Conservation (phyloP, 768 basidiomycete genomes). For the Tephrocybe rancida region DNA sequence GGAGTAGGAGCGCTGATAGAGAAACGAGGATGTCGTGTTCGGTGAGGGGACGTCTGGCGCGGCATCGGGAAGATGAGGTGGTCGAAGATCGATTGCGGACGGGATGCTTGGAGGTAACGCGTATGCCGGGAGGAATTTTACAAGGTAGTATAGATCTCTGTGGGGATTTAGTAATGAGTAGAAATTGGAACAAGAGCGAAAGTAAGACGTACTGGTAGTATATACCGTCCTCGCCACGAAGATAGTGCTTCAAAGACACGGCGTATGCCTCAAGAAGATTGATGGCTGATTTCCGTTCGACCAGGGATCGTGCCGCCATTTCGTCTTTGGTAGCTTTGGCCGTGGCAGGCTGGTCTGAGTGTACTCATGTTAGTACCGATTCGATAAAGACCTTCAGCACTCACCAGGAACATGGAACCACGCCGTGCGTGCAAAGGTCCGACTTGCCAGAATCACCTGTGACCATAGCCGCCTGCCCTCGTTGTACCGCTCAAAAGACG, state of each 20-base stretch:
- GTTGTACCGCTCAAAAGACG: conserved; percentile 77
- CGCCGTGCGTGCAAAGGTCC: conserved; percentile 60
- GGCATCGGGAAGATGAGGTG: background rate
- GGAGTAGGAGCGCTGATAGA: conserved; percentile 6
- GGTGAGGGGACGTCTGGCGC: background rate
- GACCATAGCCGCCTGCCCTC: conserved; percentile 73
- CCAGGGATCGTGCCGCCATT: conserved; percentile 45
- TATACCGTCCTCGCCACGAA: conserved; percentile 59
- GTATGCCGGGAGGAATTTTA: conserved; percentile 74
- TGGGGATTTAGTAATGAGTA: background rate
- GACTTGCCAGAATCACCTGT: conserved; percentile 58
- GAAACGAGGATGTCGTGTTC: conserved; percentile 21
- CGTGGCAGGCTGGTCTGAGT: conserved; percentile 23
- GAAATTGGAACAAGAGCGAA: conserved; percentile 19
- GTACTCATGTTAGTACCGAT: background rate
- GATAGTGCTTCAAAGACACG: conserved; percentile 70
- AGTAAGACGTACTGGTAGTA: conserved; percentile 39
- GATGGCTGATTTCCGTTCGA: conserved; percentile 72
- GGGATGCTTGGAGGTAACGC: conserved; percentile 54
- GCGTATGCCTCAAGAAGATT: conserved; percentile 69
- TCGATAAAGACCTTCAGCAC: conserved; percentile 5
- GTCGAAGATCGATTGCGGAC: conserved; percentile 31
- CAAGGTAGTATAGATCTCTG: conserved; percentile 66
- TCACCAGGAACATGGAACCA: conserved; percentile 72
- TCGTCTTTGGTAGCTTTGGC: conserved; percentile 26